phyloP scores from a whole-genome alignment of 2,329 filamentous ascomycete species.

The Diaporthe destruens region DNA sequence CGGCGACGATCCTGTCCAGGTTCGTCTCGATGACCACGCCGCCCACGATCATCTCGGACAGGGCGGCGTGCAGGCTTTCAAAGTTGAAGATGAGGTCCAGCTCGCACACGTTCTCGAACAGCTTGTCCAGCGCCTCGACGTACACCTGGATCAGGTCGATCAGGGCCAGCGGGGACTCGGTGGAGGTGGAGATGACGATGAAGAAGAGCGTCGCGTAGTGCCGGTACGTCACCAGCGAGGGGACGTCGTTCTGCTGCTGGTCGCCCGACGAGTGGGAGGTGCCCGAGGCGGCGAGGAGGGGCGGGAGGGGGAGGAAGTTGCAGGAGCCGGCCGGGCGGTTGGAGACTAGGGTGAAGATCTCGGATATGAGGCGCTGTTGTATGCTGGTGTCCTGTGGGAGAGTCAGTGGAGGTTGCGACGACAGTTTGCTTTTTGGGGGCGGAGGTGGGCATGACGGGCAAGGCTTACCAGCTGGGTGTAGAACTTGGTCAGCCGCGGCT shows the following conservation, averaged over 20 bases:
- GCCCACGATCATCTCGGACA: slow-evolving; percentile 95
- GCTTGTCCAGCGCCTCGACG: slow-evolving; percentile 91
- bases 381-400: slow-evolving; percentile 87
- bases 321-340: slow-evolving; percentile 92
- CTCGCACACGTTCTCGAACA: slow-evolving; percentile 99
- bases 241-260: slow-evolving; percentile 82
- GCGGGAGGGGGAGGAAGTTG: slow-evolving; percentile 91
- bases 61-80: slow-evolving; percentile 90
- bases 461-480: slow-evolving; percentile 88
- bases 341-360: slow-evolving; percentile 96
- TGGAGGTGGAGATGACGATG: slow-evolving; percentile 96
- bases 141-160: slow-evolving; percentile 99
- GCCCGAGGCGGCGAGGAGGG: slow-evolving; percentile 72
- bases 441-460: background rate
- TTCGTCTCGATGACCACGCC: slow-evolving; percentile 95
- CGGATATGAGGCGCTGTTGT: slow-evolving; percentile 94
- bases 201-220: slow-evolving; percentile 99
- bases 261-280: slow-evolving; percentile 74
- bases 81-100: slow-evolving; percentile 99
- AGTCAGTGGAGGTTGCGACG: slow-evolving; percentile 16
- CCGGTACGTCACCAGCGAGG: slow-evolving; percentile 95
- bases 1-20: slow-evolving; percentile 87
- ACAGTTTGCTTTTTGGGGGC: background rate
- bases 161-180: slow-evolving; percentile 93
- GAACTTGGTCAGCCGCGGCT: slow-evolving; percentile 97